phyloP scores from a whole-genome alignment of 352 stramenopile species.

The Globisporangium recalcitrans region DNA sequence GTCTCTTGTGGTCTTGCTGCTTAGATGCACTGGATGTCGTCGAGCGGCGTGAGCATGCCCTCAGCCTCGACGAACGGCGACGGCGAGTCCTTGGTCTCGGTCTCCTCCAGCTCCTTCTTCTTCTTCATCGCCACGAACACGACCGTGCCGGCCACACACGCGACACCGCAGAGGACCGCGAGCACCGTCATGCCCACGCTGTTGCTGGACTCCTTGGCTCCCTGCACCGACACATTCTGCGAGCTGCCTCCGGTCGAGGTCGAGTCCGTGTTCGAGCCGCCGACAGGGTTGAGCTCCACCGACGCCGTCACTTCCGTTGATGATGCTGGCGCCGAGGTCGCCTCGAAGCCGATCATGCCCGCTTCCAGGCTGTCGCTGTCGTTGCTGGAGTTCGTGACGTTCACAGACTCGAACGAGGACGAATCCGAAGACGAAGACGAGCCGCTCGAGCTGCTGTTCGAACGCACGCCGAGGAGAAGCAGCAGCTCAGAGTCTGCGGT shows the following conservation, averaged over 20 bases:
- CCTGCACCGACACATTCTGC: slow-evolving; percentile 12
- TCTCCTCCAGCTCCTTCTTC: slow-evolving; percentile 29
- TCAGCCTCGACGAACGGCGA: slow-evolving; percentile 11
- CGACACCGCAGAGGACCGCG: slow-evolving; percentile 18
- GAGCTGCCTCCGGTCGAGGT: neutral
- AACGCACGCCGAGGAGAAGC: neutral
- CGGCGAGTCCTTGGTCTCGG: slow-evolving; percentile 16
- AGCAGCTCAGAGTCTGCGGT: slow-evolving; percentile 4
- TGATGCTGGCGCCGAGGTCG: slow-evolving; percentile 1
- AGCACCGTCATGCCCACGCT: slow-evolving; percentile 8
- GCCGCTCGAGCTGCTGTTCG: neutral
- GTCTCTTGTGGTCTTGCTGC: neutral
- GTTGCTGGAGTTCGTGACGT: neutral
- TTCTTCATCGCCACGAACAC: slow-evolving; percentile 32
- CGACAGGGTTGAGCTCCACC: slow-evolving; percentile 5
- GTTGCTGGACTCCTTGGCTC: neutral
- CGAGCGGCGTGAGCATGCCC: slow-evolving; percentile 32
- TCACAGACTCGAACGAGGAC: neutral
- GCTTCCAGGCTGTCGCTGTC: slow-evolving; percentile 4
- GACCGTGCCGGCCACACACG: slow-evolving; percentile 14
- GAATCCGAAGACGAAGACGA: neutral
- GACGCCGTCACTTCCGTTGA: slow-evolving; percentile 2
- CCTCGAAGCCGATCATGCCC: neutral
- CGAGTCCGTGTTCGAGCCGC: neutral
- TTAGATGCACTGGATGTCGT: slow-evolving; percentile 29